Conservation (phyloP, 371 early-diverging fungal species). For the Mortierella sp. region DNA sequence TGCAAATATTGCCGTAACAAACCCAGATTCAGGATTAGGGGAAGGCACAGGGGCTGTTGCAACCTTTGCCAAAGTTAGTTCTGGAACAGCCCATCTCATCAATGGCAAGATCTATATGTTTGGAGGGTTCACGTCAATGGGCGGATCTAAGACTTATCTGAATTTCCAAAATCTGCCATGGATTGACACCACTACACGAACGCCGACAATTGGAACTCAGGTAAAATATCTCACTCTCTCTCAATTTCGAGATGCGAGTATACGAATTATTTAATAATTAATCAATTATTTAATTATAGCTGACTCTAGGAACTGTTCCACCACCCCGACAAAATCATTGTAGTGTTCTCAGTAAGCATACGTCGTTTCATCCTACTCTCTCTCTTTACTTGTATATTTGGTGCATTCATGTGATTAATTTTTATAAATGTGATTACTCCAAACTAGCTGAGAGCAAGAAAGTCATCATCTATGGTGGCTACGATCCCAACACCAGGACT, state of each 20-base stretch:
- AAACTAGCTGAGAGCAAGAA: slow-evolving; percentile 29
- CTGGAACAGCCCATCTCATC: slow-evolving; percentile 36
- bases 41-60: neutral
- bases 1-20: slow-evolving; percentile 24
- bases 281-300: slow-evolving; percentile 6
- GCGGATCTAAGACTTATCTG: slow-evolving; percentile 22
- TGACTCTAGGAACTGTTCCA: slow-evolving; percentile 29
- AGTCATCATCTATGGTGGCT: slow-evolving; percentile 43
- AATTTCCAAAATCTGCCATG: slow-evolving; percentile 34
- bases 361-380: neutral
- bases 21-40: neutral
- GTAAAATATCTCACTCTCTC: neutral
- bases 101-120: slow-evolving; percentile 34
- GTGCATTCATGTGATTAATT: neutral
- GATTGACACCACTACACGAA: slow-evolving; percentile 31
- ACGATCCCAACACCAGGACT: slow-evolving; percentile 15
- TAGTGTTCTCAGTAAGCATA: slow-evolving; percentile 45
- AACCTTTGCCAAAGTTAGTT: slow-evolving; percentile 23
- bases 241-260: neutral
- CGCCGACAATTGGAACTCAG: slow-evolving; percentile 31
- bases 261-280: neutral
- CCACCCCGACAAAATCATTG: slow-evolving; percentile 42
- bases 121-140: slow-evolving; percentile 29
- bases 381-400: neutral
- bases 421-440: neutral